Base-by-base conservation (phyloP, 495 filamentous ascomycete genomes). In the Terfezia claveryi region DNA sequence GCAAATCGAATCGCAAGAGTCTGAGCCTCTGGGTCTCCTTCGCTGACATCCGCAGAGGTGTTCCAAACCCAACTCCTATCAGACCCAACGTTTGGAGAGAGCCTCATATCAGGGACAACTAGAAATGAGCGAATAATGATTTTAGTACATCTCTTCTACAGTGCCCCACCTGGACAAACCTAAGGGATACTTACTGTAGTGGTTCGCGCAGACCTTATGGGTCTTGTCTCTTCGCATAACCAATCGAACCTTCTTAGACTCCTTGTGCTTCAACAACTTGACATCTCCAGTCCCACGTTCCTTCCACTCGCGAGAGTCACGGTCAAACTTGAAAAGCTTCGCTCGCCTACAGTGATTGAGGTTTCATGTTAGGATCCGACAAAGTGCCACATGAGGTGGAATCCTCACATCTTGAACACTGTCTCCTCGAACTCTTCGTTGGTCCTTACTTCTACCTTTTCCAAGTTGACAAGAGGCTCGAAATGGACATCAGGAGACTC, bases 41-140 rank as follows among this genome's bases (percentile, higher is more conserved):
- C 92, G 64, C 85, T 93, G 58, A 96, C 91, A 75, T 99, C 92
- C 52, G 91, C 92, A 57, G 85, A 81, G 56, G 87, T 91, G 68
- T 92, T 96, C 92, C 92, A 99, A 58, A 99, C 91, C 92, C 92
- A 99, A 74, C 82, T 87, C 67, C 92, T 82, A 73, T 99, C 92
- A 64, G 82, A 88, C 59, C 92, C 93, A 59, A 96, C 88, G 70
- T 96, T 96, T 66, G 91, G 85, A 57, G 82, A 87, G 59, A 99
- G 81, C 73, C 88, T 94, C 92, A 99, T 99, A 67, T 94, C 91
- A 36, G 92, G 91, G 54, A 94, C 87, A 64, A 99, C 88, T 94
- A 23, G n/a, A 20, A 8, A 51, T 59, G 16, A 32, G 27, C 4
- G 23, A 17, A 46, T n/a, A 49, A 5, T 41, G 14, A 3, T 37